Evolutionary conservation across 2,329 filamentous ascomycete species (phyloP), one percentile per base, ranked within the genome.

Genomic region (Neofusicoccum kwambonambiense): DNA sequence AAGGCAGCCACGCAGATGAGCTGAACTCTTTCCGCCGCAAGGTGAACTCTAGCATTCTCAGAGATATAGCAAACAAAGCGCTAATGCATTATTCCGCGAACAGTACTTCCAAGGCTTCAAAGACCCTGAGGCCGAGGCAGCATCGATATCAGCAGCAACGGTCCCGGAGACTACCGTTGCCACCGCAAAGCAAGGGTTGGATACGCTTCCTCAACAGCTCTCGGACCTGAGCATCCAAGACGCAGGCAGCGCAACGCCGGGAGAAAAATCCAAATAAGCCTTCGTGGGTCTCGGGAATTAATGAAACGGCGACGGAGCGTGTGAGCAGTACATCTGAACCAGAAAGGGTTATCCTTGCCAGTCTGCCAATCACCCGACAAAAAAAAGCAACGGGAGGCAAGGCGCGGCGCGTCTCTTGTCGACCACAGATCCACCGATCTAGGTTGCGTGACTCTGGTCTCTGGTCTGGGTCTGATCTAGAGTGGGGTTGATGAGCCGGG

Each of bases 1-100:
- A 72, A 49, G 85, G 83, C 2, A 76, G 78, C 9, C 85, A 77
- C 22, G 89, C 89, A 1, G 84, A 90, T 77, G 87, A 90, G 44
- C 73, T 91, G 67, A 92, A 92, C 70, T 80, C 81, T 6, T 92
- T 92, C 72, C 80, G 89, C 65, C 84, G 84, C 73, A 86, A 82
- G 73, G 76, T 77, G 69, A 37, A 27, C 19, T 50, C 64, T 22
- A 42, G 8, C 31, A 9, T 13, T 8, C 12, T 15, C 12, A 3
- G n/a, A 49, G 9, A 22, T n/a, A 27, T 31, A 13, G 27, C 27
- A 31, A 31, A 22, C 11, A 11, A 13, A 31, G 27, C 12, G n/a
- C 31, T 64, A 45, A 51, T 19, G 58, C 27, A 15, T 7, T 1
- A 22, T 17, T 41, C 12, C 8, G 17, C 51, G 1, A 22, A 67